These are phyloP conservation scores for Crotalaria pallida DNA, from an alignment of 306 rosid genomes.

Conservation along the genomic window DNA sequence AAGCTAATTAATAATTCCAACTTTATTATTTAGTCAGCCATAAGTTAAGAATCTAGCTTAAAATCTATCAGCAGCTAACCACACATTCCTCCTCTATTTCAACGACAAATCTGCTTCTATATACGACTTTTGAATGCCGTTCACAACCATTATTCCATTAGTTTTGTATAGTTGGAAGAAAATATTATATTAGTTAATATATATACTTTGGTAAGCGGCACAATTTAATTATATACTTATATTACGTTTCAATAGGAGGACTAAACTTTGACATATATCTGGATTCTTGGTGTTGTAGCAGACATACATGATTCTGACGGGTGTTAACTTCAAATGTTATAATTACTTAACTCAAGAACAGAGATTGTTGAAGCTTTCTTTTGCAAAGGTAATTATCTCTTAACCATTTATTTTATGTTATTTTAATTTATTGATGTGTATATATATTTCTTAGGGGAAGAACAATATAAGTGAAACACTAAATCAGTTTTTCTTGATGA, in stretches of 20 bases:
- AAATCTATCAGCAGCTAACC: not conserved
- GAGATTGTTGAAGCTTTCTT: not conserved
- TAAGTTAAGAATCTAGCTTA: slow-evolving; percentile 4
- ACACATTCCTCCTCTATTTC: not conserved
- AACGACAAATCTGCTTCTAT: not conserved
- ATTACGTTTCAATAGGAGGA: not conserved
- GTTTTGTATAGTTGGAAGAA: not conserved
- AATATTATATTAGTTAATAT: too few relatives aligned
- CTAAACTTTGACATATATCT: not conserved
- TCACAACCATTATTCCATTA: not conserved
- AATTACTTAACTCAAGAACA: not conserved
- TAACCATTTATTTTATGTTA: not conserved
- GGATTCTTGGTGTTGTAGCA: not conserved
- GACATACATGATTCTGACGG: not conserved
- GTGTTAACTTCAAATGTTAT: not conserved
- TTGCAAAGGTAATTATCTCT: not conserved
- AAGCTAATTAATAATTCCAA: not conserved
- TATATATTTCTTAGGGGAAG: not conserved
- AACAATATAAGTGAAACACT: not conserved
- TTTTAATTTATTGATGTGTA: too few relatives aligned
- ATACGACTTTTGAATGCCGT: not conserved
- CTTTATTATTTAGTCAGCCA: not conserved
- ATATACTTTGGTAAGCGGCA: not conserved
- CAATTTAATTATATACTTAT: not conserved
- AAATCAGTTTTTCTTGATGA: too few relatives aligned